Conservation (phyloP, 768 basidiomycete genomes). For the Suillus clintonianus region DNA sequence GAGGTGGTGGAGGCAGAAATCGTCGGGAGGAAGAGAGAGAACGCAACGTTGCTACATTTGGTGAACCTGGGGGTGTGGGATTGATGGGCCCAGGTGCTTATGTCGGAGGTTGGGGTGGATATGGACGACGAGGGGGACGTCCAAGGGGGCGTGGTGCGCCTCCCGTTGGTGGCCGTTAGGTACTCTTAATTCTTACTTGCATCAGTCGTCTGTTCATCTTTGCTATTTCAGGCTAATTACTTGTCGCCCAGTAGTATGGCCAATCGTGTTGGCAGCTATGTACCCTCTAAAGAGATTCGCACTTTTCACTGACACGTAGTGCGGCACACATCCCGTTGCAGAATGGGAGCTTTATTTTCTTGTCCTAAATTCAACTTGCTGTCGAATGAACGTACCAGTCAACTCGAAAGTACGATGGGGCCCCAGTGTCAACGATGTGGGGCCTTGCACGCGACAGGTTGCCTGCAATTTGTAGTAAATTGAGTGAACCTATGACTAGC, state of each 20-base stretch:
- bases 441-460: background rate
- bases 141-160: slow-evolving; percentile 36
- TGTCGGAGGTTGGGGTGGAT: slow-evolving; percentile 78
- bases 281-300: background rate
- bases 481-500: background rate
- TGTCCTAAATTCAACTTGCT: background rate
- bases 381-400: background rate
- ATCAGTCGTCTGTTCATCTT: background rate
- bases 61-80: slow-evolving; percentile 79
- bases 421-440: background rate
- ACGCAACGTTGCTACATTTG: slow-evolving; percentile 85
- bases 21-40: slow-evolving; percentile 83
- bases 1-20: slow-evolving; percentile 58
- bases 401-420: too few species aligned
- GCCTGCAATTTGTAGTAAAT: background rate
- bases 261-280: background rate
- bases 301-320: background rate
- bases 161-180: slow-evolving; percentile 23
- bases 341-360: background rate
- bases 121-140: slow-evolving; percentile 52
- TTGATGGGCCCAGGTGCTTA: slow-evolving; percentile 78
- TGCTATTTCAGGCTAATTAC: background rate
- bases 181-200: background rate
- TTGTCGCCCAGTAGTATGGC: background rate
- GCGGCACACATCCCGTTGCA: background rate